Percentiles rank a stretch among this genome's conserved stretches.
Conservation (phyloP, 1,284 basidiomycete genomes). For the Apiotrichum veenhuisii region DNA sequence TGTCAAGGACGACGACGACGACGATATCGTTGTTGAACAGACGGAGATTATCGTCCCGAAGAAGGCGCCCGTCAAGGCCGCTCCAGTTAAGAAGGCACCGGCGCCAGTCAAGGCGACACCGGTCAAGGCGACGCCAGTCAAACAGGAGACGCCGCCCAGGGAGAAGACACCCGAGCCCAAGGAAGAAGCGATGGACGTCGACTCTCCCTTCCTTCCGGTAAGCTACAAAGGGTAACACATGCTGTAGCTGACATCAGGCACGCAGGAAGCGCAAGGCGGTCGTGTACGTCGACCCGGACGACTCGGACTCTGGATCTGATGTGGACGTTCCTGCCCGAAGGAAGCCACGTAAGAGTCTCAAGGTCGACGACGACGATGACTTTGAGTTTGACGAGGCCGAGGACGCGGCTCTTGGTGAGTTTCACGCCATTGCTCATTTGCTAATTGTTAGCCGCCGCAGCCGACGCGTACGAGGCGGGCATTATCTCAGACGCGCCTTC, state of each 20-base stretch:
- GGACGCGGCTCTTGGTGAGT: slow-evolving; percentile 41
- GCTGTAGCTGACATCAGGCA: slow-evolving; percentile 16
- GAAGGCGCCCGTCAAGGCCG: slow-evolving; percentile 25
- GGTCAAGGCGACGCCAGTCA: slow-evolving; percentile 6
- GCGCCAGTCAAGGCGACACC: slow-evolving; percentile 8
- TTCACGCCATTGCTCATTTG: neutral
- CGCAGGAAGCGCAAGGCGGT: slow-evolving; percentile 44
- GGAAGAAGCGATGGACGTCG: slow-evolving; percentile 22
- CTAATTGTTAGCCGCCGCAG: slow-evolving; percentile 32
- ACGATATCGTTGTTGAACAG: neutral
- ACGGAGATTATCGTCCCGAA: slow-evolving; percentile 3
- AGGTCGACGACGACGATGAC: slow-evolving; percentile 31
- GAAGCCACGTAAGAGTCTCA: slow-evolving; percentile 38
- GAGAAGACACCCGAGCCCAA: neutral
- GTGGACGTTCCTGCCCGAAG: slow-evolving; percentile 5
- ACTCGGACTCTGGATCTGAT: slow-evolving; percentile 7
- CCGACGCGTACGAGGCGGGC: slow-evolving; percentile 38
- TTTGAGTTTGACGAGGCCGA: slow-evolving; percentile 43
- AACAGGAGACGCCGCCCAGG: neutral
- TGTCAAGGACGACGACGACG: slow-evolving; percentile 25
- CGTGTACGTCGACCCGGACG: slow-evolving; percentile 39
- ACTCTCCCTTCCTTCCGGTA: slow-evolving; percentile 28
- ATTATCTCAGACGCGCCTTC: slow-evolving; percentile 23
- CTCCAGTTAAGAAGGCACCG: slow-evolving; percentile 11
- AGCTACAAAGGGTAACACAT: neutral